Evolutionary conservation across 768 basidiomycete genomes (phyloP), one percentile per base, ranked within the genome.

Genomic region (Kwoniella shandongensis): DNA sequence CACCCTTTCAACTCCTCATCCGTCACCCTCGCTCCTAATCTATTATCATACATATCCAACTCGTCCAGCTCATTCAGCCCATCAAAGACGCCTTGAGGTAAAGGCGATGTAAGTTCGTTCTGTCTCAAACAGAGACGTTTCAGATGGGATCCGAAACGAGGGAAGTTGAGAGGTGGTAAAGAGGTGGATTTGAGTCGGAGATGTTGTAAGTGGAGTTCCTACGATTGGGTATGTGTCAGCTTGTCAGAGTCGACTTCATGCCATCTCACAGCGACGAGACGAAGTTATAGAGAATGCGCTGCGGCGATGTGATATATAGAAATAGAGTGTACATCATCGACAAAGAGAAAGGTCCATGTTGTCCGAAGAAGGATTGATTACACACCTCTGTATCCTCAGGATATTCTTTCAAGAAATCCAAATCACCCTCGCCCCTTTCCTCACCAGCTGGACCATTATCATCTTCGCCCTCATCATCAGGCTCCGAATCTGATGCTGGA

Each of bases 41-140:
- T 87, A 79, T 99, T 99, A 76, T 99, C 96, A 73, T 98, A 99
- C 61, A 97, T 67, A 78, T 99, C 96, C 56, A 98, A 77, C 62
- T 98, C 96, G 70, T 91, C 88, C 32, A 99, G 78, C 42, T 83
- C 80, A 12, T 73, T 81, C 54, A 97, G 76, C 29, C 81, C 78
- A 27, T 79, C 79, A 66, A 94, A 90, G 10, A 61, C 67, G 12
- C 86, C 83, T 15, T 83, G 82, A 3, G 88, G 83, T 62, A 92
- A 85, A 42, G 96, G 81, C 25, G 79, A 77, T 0, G 85, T 81
- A 61, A 97, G 83, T 54, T 83, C 82, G 75, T 96, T 97, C 78
- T 94, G 91, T 35, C 92, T 83, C 22, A 97, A 81, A 78, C 89
- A 92, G 10, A 96, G 79, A 49, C 77, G 84, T 76, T 82, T 86